These are phyloP conservation scores for Clarireedia paspali DNA, from an alignment of 2,329 filamentous ascomycete species.

Conservation along the genomic window DNA sequence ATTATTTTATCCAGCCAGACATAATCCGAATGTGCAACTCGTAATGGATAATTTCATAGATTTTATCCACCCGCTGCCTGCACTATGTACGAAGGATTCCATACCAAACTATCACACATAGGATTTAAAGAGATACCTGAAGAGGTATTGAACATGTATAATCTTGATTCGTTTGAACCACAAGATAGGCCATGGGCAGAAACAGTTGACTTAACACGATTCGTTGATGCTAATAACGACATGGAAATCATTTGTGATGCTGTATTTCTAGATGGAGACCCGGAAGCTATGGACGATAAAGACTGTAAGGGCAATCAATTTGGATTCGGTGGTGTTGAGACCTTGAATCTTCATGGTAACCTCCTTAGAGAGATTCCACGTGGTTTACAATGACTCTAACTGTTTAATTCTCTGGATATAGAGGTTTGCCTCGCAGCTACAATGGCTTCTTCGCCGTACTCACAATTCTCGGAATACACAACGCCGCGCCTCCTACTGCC, in stretches of 20 bases:
- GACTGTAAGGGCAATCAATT: slow-evolving; percentile 70
- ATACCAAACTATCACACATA: slow-evolving; percentile 35
- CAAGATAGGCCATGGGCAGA: slow-evolving; percentile 76
- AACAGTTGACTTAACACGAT: slow-evolving; percentile 75
- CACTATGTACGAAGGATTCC: too few relatives aligned
- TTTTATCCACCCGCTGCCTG: too few relatives aligned
- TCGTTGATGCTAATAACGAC: slow-evolving; percentile 87
- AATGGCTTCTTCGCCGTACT: too few relatives aligned
- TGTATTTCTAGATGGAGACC: slow-evolving; percentile 67
- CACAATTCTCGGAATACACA: too few relatives aligned
- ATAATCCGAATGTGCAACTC: too few relatives aligned
- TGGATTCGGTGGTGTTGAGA: slow-evolving; percentile 58
- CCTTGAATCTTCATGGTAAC: slow-evolving; percentile 82
- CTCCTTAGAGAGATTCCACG: slow-evolving; percentile 63
- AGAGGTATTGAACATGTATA: slow-evolving; percentile 88
- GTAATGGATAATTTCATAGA: too few relatives aligned
- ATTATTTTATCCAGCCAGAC: too few relatives aligned
- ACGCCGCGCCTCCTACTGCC: too few relatives aligned
- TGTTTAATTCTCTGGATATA: slow-evolving; percentile 76
- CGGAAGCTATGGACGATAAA: slow-evolving; percentile 50
- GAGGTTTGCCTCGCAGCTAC: slow-evolving; percentile 34
- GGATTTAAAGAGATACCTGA: slow-evolving; percentile 69
- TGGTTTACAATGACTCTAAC: slow-evolving; percentile 64
- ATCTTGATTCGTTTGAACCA: slow-evolving; percentile 58
- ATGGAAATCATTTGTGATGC: slow-evolving; percentile 64